Base-by-base conservation (phyloP, 164 flowering plant species). In the Nelumbo lutea region DNA sequence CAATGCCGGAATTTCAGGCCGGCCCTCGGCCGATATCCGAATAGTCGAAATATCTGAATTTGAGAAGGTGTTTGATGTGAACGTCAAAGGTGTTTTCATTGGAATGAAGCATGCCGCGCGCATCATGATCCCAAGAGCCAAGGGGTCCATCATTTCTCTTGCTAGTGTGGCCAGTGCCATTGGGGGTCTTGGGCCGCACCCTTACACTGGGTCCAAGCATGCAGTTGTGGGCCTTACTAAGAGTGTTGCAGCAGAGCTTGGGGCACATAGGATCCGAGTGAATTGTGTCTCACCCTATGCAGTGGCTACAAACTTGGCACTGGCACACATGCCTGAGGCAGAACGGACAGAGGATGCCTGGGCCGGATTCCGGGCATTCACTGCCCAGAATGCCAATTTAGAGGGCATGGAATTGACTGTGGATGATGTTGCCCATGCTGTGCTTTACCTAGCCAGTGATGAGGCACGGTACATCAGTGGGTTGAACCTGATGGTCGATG, bases 101-200 rank as follows among this genome's bases (percentile, higher is more conserved):
- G 97, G 96, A 55, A 89, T 87, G 92, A 92, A 92, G 67, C 96
- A 92, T 62, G 98, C 98, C 1, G 91, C 97, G n/a, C 87, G 96
- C 9, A 72, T 80, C 15, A 92, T 95, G 98, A 88, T 95, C 68
- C 97, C 97, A 0, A 51, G 42, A 14, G 73, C 73, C 69, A 85
- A 79, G 63, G 98, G 96, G 3, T 68, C 86, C 0, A 89, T 95
- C 6, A 68, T 95, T 39, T 92, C 91, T 1, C 38, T 87, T 0
- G 70, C 80, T 51, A 92, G 97, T 53, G 88, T 89, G 9, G 76
- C 89, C 0, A 75, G 91, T 57, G 72, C 70, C 59, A 42, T 81
- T 0, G 98, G 87, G 7, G 97, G 97, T 1, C 0, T 84, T 1
- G 96, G 88, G 1, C 94, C 97, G 0, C 98, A 95, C 55, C 83